Evolutionary conservation across 257 asterid genomes (phyloP).

Genomic region (Handroanthus guayacan): DNA sequence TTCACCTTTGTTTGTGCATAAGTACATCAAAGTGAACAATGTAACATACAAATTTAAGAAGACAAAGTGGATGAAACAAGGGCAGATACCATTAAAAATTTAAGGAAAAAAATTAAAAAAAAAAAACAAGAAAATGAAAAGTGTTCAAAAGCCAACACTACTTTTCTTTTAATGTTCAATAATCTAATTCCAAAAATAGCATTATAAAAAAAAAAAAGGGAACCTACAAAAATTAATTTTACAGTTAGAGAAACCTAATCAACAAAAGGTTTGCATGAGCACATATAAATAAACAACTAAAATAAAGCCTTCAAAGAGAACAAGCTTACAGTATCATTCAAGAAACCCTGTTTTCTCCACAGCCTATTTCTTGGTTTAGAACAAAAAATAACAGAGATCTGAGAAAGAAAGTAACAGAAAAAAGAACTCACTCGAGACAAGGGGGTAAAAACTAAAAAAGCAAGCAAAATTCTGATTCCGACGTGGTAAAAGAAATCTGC

Average conservation of each 20-base stretch:
- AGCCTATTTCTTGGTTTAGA: conserved; percentile 43
- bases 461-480: conserved; percentile 28
- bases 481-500: conserved; percentile 43
- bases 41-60: neutral
- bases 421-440: conserved; percentile 29
- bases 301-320: neutral
- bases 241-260: no score
- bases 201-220: no score
- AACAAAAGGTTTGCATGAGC: conserved; percentile 31
- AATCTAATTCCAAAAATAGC: neutral
- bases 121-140: neutral
- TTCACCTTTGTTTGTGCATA: neutral
- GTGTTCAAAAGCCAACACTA: neutral
- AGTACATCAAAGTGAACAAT: neutral
- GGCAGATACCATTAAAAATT: neutral
- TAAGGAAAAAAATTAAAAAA: neutral
- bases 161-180: neutral
- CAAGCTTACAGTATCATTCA: conserved; percentile 39
- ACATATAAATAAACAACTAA: neutral
- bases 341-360: conserved; percentile 45
- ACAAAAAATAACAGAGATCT: neutral
- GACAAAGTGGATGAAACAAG: neutral
- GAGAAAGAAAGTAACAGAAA: neutral
- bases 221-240: neutral
- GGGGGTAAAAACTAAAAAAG: conserved; percentile 13